phyloP scores from a whole-genome alignment of 768 basidiomycete genomes.

The Baorangia bicolor region DNA sequence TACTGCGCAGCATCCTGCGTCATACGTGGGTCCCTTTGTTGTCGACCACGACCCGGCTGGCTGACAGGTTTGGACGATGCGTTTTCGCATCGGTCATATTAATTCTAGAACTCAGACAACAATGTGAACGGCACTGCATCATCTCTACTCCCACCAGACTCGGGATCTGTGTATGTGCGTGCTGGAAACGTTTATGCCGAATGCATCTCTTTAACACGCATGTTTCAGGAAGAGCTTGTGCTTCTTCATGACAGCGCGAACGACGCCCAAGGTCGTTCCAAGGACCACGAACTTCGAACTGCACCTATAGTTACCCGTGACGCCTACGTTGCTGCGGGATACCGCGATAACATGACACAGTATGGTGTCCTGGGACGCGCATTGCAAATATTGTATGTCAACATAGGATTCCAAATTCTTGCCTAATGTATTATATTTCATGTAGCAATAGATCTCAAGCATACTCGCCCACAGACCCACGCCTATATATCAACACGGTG shows the following conservation, averaged over 20 bases:
- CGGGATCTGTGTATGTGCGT: constrained; percentile 24
- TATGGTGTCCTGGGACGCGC: constrained; percentile 63
- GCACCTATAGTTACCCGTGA: constrained; percentile 54
- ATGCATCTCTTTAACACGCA: background rate
- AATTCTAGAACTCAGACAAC: constrained; percentile 9
- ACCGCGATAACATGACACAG: constrained; percentile 41
- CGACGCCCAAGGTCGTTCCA: constrained; percentile 24
- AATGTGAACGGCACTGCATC: constrained; percentile 1
- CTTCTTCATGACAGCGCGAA: constrained; percentile 29
- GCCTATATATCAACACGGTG: constrained; percentile 71
- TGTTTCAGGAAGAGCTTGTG: constrained; percentile 30
- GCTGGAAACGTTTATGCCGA: background rate
- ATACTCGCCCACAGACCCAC: constrained; percentile 40
- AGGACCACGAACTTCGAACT: constrained; percentile 37
- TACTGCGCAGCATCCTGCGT: background rate
- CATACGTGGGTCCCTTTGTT: constrained; percentile 10
- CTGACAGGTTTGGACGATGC: background rate
- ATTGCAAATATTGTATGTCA: constrained; percentile 44
- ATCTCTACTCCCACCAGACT: constrained; percentile 3
- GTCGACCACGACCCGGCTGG: background rate
- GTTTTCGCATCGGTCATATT: background rate
- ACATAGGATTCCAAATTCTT: background rate
- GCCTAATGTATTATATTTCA: background rate
- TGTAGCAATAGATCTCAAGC: constrained; percentile 35
- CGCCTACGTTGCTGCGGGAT: constrained; percentile 41